Conservation (phyloP, 164 flowering plant genomes). For the Aristolochia contorta region DNA sequence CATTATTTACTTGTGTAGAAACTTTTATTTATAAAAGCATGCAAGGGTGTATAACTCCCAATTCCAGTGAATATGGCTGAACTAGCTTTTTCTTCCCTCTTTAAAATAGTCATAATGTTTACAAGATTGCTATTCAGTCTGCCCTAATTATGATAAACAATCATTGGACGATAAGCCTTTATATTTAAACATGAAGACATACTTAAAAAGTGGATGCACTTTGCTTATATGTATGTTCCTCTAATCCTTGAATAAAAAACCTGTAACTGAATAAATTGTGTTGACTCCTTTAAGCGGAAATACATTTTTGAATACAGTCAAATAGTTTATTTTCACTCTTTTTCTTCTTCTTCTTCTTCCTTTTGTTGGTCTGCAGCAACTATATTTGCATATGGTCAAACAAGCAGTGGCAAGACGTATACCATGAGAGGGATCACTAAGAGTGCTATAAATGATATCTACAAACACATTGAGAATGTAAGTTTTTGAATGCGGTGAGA, state of each 20-base stretch:
- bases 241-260: no score
- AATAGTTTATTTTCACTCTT: not conserved
- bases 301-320: not conserved
- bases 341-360: not conserved
- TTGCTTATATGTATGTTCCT: no score
- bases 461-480: constrained; percentile 55
- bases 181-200: not conserved
- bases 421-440: constrained; percentile 88
- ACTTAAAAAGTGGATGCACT: not conserved
- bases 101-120: no score
- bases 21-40: not conserved
- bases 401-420: constrained; percentile 97
- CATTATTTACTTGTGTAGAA: not conserved
- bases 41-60: no score
- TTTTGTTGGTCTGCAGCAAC: constrained; percentile 38
- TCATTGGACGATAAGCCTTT: no score
- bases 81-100: no score
- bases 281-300: not conserved
- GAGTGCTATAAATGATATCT: constrained; percentile 62
- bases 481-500: not conserved
- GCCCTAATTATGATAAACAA: no score
- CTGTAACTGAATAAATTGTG: no score
- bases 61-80: no score
- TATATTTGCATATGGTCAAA: constrained; percentile 95
- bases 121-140: no score